phyloP scores from a whole-genome alignment of 768 basidiomycete species.

The Rhodosporidiobolus sp. region DNA sequence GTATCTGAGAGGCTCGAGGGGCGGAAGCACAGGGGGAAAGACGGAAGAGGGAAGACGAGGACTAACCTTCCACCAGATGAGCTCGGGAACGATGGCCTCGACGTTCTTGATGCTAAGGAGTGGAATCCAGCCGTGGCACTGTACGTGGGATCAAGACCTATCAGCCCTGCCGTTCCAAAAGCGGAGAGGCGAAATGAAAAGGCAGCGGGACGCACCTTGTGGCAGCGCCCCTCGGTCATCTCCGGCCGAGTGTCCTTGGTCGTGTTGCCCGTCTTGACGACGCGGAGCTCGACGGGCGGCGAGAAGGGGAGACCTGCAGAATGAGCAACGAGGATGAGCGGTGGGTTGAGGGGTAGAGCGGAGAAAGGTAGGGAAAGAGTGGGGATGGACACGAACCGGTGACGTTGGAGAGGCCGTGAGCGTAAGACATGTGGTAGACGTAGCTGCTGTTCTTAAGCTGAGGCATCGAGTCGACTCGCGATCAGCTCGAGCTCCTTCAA shows the following conservation, averaged over 20 bases:
- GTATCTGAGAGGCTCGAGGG: neutral
- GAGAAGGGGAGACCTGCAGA: conserved; percentile 66
- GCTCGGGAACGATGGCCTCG: conserved; percentile 61
- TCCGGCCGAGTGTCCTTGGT: conserved; percentile 61
- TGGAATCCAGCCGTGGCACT: conserved; percentile 67
- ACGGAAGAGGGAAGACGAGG: neutral
- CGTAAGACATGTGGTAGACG: conserved; percentile 42
- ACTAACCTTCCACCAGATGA: conserved; percentile 64
- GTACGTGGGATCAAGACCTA: neutral
- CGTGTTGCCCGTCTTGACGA: conserved; percentile 50
- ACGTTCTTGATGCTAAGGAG: conserved; percentile 72
- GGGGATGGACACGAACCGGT: conserved; percentile 29
- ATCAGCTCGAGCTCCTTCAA: neutral
- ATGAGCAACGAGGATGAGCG: too few relatives aligned
- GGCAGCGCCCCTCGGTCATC: conserved; percentile 71
- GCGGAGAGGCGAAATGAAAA: too few relatives aligned
- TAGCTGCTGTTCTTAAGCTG: conserved; percentile 39
- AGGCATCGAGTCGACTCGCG: too few relatives aligned
- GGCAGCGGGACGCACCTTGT: conserved; percentile 50
- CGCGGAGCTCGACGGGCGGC: conserved; percentile 66
- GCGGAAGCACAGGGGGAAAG: neutral
- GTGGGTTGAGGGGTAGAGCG: neutral
- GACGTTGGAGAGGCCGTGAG: conserved; percentile 36
- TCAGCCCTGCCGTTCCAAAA: neutral
- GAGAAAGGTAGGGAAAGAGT: neutral